Evolutionary conservation across 495 filamentous ascomycete genomes (phyloP).

Genomic region (Aspergillus incahuasiensis): DNA sequence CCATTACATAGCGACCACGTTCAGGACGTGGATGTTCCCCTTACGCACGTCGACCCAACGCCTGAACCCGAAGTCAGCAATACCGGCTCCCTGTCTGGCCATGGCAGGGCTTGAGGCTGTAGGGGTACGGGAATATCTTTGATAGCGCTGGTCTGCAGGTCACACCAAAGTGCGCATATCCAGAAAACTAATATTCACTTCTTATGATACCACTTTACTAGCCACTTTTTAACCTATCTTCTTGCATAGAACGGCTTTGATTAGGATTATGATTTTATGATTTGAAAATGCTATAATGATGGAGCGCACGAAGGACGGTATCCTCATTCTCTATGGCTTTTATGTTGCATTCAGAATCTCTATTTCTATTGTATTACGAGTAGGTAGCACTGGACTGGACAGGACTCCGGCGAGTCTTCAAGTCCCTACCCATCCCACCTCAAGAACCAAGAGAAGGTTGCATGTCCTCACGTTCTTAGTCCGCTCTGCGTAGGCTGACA

Average conservation of each 20-base stretch:
- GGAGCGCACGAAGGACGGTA: not conserved
- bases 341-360: no score
- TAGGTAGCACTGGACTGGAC: no score
- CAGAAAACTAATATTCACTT: not conserved
- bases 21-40: not conserved
- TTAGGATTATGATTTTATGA: slow-evolving; percentile 2
- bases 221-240: not conserved
- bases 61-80: not conserved
- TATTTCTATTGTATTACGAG: no score
- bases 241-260: not conserved
- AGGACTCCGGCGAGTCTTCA: no score
- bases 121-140: not conserved
- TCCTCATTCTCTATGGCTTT: not conserved
- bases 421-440: no score
- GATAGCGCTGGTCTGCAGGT: slow-evolving; percentile 17
- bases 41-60: not conserved
- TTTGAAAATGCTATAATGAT: not conserved
- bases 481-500: slow-evolving; percentile 47
- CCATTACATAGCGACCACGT: not conserved
- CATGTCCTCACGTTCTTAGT: slow-evolving; percentile 51
- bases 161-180: slow-evolving; percentile 8
- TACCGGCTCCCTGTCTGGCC: not conserved
- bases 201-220: not conserved
- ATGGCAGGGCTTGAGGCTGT: not conserved
- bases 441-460: not conserved